Evolutionary conservation across 2,329 filamentous ascomycete genomes (phyloP).

Genomic region (Paraphaeosphaeria sporulosa): DNA sequence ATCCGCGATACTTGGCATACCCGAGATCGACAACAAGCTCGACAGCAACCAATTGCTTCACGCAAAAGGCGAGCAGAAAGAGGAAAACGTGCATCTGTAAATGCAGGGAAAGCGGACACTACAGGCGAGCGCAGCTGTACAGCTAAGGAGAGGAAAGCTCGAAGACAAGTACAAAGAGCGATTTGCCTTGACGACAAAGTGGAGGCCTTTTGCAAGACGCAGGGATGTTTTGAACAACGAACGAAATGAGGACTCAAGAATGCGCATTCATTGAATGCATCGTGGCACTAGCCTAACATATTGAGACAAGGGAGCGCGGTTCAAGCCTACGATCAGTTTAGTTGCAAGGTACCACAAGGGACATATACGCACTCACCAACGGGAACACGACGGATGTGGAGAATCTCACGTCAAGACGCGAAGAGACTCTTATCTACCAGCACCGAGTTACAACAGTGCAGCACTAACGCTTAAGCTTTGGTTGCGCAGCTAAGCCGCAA

Average conservation of each 20-base stretch:
- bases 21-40: conserved; percentile 64
- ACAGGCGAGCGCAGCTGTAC: neutral
- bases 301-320: conserved; percentile 1
- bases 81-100: conserved; percentile 14
- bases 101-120: neutral
- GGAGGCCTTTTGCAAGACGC: neutral
- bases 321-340: neutral
- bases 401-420: neutral
- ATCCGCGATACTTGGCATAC: conserved; percentile 72
- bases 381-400: neutral
- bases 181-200: neutral
- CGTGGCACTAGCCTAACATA: conserved; percentile 9
- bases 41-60: conserved; percentile 41
- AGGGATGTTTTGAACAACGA: neutral
- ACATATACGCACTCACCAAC: neutral
- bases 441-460: neutral
- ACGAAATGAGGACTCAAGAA: conserved; percentile 14
- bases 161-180: neutral
- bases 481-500: conserved; percentile 5
- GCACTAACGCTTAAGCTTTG: neutral
- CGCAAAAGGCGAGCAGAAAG: conserved; percentile 29
- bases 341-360: neutral
- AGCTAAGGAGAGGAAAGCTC: neutral
- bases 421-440: neutral
- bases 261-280: conserved; percentile 14